Base-by-base conservation (phyloP, 805 yeast genomes). In the Yueomyces sp. region DNA sequence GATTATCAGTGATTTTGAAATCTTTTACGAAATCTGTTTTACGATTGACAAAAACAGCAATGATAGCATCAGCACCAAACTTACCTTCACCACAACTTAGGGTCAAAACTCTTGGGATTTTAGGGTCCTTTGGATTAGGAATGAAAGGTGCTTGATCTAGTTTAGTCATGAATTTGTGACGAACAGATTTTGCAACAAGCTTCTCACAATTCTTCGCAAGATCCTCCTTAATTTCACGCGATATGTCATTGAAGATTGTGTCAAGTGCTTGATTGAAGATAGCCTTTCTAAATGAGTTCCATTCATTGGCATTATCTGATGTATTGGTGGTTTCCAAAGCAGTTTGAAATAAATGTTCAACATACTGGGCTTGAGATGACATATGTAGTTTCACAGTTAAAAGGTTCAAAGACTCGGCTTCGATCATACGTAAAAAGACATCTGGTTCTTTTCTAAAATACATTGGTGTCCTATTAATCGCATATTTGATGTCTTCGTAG, bases 91-190 rank as follows among this genome's bases (percentile, higher is more conserved):
- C 98, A 52, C 83, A 78, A 0, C 94, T 75, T 31, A 92, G 54
- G 0, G 95, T 78, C 49, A 92, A 67, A 0, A 86, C 90, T 48
- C 83, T 79, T 26, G 98, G 95, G 43, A 78, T 71, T 4, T 94
- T 83, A 39, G 96, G 95, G 39, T 77, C 84, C 50, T 72, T 81
- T 4, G 84, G 81, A 40, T 74, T 72, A 4, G 97, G 95, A 52
- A 83, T 79, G 62, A 68, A 88, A 32, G 99, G 96, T 2, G 97
- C 95, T 66, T 88, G 97, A 59, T 90, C 92, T 34, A 92, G 70
- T 54, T 79, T 81, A 27, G 74, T 70, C 59, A 76, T 67, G 55
- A 90, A 82, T 30, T 73, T 68, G 38, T 73, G 71, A 51, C 97
- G 79, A 34, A 90, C 76, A 46, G 80, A 79, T 45, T 69, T 72